Evolutionary conservation across 23 red algal species (phyloP).

Genomic region (Gracilaria domingensis): DNA sequence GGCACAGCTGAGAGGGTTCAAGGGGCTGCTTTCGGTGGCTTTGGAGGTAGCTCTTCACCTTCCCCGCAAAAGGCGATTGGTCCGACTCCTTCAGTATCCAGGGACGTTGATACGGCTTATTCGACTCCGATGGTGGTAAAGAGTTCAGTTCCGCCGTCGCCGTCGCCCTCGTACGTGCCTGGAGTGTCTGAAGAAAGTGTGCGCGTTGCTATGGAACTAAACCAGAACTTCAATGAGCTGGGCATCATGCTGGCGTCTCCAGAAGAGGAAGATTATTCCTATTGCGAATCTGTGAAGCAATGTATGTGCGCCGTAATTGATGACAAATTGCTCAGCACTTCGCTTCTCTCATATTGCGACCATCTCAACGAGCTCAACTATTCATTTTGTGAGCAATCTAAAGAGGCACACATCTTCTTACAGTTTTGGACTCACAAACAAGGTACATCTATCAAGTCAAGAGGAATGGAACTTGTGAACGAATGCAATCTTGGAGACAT

Average conservation of each 20-base stretch:
- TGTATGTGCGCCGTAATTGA: background rate
- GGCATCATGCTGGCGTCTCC: too few relatives aligned
- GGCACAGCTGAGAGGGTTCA: too few relatives aligned
- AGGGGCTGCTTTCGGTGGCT: too few relatives aligned
- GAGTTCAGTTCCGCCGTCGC: background rate
- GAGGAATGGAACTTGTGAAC: background rate
- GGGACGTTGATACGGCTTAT: background rate
- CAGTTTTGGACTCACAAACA: background rate
- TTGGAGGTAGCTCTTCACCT: background rate
- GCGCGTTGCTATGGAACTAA: background rate
- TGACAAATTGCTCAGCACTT: background rate
- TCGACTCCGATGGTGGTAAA: background rate
- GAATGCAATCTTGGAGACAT: background rate
- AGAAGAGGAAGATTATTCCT: background rate
- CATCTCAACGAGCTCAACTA: background rate
- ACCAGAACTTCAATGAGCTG: too few relatives aligned
- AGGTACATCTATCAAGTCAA: too few relatives aligned
- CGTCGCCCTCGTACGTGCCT: background rate
- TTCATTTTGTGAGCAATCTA: slow-evolving; percentile 5
- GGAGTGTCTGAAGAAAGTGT: background rate
- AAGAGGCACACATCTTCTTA: slow-evolving; percentile 3
- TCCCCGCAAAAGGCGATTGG: background rate
- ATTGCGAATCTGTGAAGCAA: slow-evolving; percentile 4
- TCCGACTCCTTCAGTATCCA: background rate
- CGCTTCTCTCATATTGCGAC: background rate